Percentiles rank a stretch among this genome's conserved stretches.
Conservation (phyloP, 2,329 filamentous ascomycete species). For the Fusarium subtropicale region DNA sequence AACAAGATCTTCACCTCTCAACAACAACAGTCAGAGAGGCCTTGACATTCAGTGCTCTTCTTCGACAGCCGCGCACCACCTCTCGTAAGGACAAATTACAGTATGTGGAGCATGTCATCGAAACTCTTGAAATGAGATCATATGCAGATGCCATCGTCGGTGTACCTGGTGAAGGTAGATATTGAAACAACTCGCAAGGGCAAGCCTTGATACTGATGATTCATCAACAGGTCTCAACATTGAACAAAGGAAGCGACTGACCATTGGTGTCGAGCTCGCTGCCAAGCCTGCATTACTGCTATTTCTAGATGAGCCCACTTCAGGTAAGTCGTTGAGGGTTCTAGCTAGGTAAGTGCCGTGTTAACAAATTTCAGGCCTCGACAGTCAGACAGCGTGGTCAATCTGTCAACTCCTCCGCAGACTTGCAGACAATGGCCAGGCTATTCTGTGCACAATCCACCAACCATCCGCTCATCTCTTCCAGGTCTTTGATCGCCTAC, state of each 20-base stretch:
- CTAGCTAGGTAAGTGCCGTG: too few species aligned
- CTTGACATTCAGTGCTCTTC: conserved; percentile 82
- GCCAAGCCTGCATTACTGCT: conserved; percentile 78
- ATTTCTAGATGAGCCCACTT: conserved; percentile 82
- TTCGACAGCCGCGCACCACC: conserved; percentile 79
- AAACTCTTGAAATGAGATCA: conserved; percentile 60
- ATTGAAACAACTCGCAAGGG: rapidly evolving
- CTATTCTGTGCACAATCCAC: conserved; percentile 60
- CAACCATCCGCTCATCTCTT: conserved; percentile 60
- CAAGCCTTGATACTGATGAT: neutral
- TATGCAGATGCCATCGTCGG: conserved; percentile 73
- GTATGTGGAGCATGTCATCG: conserved; percentile 47
- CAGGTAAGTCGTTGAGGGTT: conserved; percentile 56
- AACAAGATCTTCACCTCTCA: conserved; percentile 85
- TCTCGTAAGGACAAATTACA: conserved; percentile 66
- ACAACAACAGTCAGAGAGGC: conserved; percentile 87
- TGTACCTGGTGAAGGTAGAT: conserved; percentile 61
- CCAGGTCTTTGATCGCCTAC: conserved; percentile 63
- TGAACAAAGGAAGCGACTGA: conserved; percentile 67
- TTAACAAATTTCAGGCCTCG: conserved; percentile 55
- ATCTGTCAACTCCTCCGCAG: conserved; percentile 78
- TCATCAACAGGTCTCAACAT: conserved; percentile 50
- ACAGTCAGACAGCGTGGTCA: conserved; percentile 80
- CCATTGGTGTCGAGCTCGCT: conserved; percentile 80
- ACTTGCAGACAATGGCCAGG: conserved; percentile 60